Conservation (phyloP, 108 stramenopile genomes). For the Skeletonema grethae region DNA sequence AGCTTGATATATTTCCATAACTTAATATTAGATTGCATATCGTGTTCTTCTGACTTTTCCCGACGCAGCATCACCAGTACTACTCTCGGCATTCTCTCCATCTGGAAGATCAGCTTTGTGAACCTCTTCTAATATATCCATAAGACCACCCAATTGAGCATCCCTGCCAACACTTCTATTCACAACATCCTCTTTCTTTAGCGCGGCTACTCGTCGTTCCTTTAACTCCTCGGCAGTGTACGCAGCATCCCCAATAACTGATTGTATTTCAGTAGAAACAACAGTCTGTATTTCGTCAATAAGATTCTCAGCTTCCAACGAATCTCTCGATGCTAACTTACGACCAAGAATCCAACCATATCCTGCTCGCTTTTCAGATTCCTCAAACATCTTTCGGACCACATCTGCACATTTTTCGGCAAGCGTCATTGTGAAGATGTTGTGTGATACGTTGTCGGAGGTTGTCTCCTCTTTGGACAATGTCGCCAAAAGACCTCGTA, state of each 20-base stretch:
- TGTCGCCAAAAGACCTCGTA: slow-evolving; percentile 15
- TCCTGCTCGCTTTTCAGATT: slow-evolving; percentile 32
- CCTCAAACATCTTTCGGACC: slow-evolving; percentile 16
- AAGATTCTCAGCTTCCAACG: slow-evolving; percentile 30
- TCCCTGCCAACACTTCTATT: background rate
- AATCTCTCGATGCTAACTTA: slow-evolving; percentile 36
- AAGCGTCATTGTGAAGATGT: slow-evolving; percentile 18
- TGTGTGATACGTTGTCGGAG: background rate
- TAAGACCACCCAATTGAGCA: slow-evolving; percentile 33
- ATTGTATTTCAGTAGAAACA: slow-evolving; percentile 24
- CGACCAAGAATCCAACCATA: slow-evolving; percentile 42
- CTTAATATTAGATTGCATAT: slow-evolving; percentile 36
- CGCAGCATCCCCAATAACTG: slow-evolving; percentile 32
- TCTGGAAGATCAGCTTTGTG: slow-evolving; percentile 35
- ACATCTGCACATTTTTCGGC: slow-evolving; percentile 32
- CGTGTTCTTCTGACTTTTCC: slow-evolving; percentile 36
- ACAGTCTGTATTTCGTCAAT: slow-evolving; percentile 19
- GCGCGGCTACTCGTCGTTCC: slow-evolving; percentile 28
- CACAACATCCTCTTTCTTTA: slow-evolving; percentile 13
- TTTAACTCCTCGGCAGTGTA: slow-evolving; percentile 32
- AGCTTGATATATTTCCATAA: background rate
- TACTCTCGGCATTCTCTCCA: slow-evolving; percentile 11
- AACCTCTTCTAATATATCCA: slow-evolving; percentile 40
- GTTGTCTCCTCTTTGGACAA: slow-evolving; percentile 12
- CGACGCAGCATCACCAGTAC: slow-evolving; percentile 1